A percentile compares a stretch with the other conserved stretches of the same genome.
These are phyloP conservation scores for Cynanchum wilfordii DNA, from an alignment of 257 asterid genomes.

Conservation along the genomic window DNA sequence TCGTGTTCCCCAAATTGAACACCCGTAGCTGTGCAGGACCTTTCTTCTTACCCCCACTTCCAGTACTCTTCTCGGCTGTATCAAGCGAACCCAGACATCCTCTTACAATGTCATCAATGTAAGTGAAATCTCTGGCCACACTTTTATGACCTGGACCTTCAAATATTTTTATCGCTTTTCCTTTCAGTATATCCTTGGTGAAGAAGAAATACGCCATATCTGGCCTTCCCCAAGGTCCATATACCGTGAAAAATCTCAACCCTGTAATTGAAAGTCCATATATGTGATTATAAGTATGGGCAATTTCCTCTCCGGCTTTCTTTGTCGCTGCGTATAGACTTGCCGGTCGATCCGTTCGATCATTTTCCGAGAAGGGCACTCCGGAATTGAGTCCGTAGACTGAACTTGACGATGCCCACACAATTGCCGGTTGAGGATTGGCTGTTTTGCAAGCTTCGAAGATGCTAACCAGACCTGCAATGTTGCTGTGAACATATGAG, in stretches of 20 bases:
- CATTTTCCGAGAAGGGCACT: slow-evolving; percentile 37
- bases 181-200: slow-evolving; percentile 33
- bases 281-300: slow-evolving; percentile 39
- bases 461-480: slow-evolving; percentile 43
- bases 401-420: slow-evolving; percentile 50
- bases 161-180: slow-evolving; percentile 24
- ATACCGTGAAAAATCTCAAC: slow-evolving; percentile 35
- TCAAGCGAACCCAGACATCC: slow-evolving; percentile 36
- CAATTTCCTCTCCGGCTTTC: slow-evolving; percentile 50
- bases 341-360: slow-evolving; percentile 36
- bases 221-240: slow-evolving; percentile 50
- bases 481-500: slow-evolving; percentile 39
- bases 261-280: slow-evolving; percentile 44
- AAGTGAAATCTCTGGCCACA: slow-evolving; percentile 43
- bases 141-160: slow-evolving; percentile 30
- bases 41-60: slow-evolving; percentile 40
- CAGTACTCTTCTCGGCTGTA: slow-evolving; percentile 38
- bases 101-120: slow-evolving; percentile 36
- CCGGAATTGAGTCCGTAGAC: slow-evolving; percentile 39
- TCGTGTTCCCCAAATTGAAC: slow-evolving; percentile 41
- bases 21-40: slow-evolving; percentile 34
- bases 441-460: slow-evolving; percentile 40
- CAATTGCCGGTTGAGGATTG: slow-evolving; percentile 36
- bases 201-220: slow-evolving; percentile 49
- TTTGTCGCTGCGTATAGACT: slow-evolving; percentile 43